These are phyloP conservation scores for Trichoderma sp. DNA, from an alignment of 2,329 filamentous ascomycete genomes.

Conservation along the genomic window DNA sequence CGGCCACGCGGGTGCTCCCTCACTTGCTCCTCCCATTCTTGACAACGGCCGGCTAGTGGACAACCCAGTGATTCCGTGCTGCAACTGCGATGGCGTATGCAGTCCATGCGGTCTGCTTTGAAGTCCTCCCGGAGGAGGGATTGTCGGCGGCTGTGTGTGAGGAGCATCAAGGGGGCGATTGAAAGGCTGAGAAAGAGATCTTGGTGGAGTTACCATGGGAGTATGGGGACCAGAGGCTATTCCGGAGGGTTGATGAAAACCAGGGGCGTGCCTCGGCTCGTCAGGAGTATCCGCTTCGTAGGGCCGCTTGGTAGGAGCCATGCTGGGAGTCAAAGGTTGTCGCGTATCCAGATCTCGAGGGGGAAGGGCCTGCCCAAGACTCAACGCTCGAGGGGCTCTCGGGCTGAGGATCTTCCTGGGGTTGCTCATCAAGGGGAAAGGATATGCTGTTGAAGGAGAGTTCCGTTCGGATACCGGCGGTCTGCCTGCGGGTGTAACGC, in stretches of 20 bases:
- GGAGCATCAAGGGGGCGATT: constrained; percentile 34
- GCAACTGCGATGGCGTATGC: constrained; percentile 33
- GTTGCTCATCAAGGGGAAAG: constrained; percentile 39
- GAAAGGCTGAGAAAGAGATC: constrained; percentile 44
- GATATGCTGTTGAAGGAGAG: constrained; percentile 39
- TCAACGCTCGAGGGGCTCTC: constrained; percentile 37
- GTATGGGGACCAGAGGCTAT: constrained; percentile 33
- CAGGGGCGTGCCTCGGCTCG: constrained; percentile 36
- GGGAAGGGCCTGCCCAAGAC: constrained; percentile 35
- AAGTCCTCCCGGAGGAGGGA: constrained; percentile 32
- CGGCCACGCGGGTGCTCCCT: constrained; percentile 38
- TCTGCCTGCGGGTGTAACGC: constrained; percentile 36
- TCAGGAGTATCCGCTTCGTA: constrained; percentile 38
- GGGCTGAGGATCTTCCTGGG: constrained; percentile 41
- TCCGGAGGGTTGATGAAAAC: constrained; percentile 35
- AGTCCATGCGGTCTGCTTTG: constrained; percentile 30
- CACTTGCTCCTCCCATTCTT: constrained; percentile 31
- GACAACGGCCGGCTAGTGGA: constrained; percentile 34
- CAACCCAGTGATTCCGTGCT: constrained; percentile 32
- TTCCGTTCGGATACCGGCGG: constrained; percentile 39
- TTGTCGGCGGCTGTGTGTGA: constrained; percentile 35
- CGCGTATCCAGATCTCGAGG: constrained; percentile 35
- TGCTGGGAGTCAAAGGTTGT: constrained; percentile 31
- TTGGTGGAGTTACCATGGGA: constrained; percentile 36
- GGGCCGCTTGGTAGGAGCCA: constrained; percentile 40